A percentile compares a stretch with the other conserved stretches of the same genome.
Conservation (phyloP, 352 stramenopile species). For the Phytophthora capsici region DNA sequence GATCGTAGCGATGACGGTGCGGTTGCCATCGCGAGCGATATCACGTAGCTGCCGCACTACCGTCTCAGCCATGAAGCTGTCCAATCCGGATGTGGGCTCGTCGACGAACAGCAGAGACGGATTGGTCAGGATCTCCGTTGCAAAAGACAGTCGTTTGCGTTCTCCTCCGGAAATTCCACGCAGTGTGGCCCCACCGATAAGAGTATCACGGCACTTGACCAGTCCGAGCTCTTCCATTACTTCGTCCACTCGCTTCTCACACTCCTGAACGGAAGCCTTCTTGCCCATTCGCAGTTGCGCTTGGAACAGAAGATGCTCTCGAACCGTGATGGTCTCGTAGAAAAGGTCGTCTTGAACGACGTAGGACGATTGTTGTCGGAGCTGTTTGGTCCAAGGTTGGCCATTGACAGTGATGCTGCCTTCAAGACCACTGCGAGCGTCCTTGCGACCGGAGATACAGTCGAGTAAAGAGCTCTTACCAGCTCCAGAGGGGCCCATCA, state of each 20-base stretch:
- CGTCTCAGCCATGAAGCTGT: constrained; percentile 63
- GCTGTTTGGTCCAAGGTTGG: constrained; percentile 36
- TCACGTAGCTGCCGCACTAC: constrained; percentile 61
- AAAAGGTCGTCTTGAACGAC: constrained; percentile 91
- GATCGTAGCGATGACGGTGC: constrained; percentile 89
- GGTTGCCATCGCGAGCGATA: constrained; percentile 69
- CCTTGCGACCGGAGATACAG: constrained; percentile 54
- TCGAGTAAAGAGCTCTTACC: constrained; percentile 67
- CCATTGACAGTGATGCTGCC: constrained; percentile 66
- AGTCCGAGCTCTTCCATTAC: constrained; percentile 58
- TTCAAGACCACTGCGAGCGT: constrained; percentile 49
- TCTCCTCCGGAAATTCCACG: constrained; percentile 76
- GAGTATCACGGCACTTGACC: constrained; percentile 48
- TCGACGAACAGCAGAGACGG: constrained; percentile 86
- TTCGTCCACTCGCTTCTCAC: constrained; percentile 38
- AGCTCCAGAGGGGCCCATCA: constrained; percentile 67
- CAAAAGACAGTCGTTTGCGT: constrained; percentile 80
- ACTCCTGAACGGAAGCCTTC: constrained; percentile 6
- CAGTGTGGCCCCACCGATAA: constrained; percentile 44
- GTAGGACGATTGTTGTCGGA: constrained; percentile 59
- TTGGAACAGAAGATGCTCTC: constrained; percentile 83
- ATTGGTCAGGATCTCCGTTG: constrained; percentile 85
- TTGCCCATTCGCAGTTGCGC: constrained; percentile 69
- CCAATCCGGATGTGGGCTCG: constrained; percentile 75
- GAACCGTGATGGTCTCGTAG: constrained; percentile 82